phyloP scores from a whole-genome alignment of 148 eudicot genomes.

The Camellia sinensis region DNA sequence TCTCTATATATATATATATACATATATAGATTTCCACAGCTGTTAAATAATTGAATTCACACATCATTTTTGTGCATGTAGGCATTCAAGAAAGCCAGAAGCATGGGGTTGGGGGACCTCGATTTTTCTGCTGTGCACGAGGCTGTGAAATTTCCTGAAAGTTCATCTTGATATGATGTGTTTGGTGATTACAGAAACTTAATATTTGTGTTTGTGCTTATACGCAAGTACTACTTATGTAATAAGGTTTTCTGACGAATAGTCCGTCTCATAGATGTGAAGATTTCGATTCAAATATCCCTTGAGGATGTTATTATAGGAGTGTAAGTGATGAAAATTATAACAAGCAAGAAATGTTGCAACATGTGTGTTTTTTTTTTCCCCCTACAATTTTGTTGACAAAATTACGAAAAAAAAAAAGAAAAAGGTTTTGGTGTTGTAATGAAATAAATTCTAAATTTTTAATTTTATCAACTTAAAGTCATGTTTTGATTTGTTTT shows the following conservation, averaged over 20 bases:
- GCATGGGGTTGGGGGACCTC: constrained; percentile 85
- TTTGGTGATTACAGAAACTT: background rate
- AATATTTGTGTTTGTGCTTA: background rate
- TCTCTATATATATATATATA: no score
- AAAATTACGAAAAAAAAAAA: no score
- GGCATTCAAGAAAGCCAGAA: constrained; percentile 90
- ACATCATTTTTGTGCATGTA: constrained; percentile 17
- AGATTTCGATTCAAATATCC: background rate
- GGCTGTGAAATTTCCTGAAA: constrained; percentile 50
- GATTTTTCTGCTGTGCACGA: constrained; percentile 95
- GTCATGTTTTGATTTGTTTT: no score
- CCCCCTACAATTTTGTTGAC: background rate
- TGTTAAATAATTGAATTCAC: background rate
- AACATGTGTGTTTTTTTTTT: background rate
- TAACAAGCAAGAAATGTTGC: background rate
- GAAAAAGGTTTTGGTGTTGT: no score
- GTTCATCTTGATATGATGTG: constrained; percentile 26
- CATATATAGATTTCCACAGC: background rate
- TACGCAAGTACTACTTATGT: background rate
- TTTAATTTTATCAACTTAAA: no score
- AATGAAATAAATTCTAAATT: no score
- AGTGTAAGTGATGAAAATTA: background rate
- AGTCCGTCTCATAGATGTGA: background rate
- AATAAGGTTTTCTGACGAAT: background rate
- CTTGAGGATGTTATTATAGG: background rate